phyloP scores from a whole-genome alignment of 495 filamentous ascomycete species.

The Talaromyces stipitatus region DNA sequence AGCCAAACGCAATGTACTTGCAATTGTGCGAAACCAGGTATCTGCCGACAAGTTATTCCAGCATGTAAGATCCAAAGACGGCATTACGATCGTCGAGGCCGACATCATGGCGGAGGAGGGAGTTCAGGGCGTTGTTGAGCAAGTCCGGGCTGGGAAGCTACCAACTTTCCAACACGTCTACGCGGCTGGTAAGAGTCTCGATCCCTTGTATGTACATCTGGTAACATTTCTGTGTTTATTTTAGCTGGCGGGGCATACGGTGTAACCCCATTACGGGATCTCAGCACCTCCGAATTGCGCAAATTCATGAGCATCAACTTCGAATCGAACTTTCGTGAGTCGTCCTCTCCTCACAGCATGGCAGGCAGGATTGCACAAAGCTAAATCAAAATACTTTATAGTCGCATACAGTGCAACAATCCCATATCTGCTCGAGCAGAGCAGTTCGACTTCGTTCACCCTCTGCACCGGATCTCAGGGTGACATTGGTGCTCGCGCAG shows the following conservation, averaged over 20 bases:
- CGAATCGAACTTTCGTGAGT: slow-evolving; percentile 33
- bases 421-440: slow-evolving; percentile 28
- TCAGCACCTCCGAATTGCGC: slow-evolving; percentile 18
- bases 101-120: slow-evolving; percentile 23
- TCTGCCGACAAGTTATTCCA: slow-evolving; percentile 29
- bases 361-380: neutral
- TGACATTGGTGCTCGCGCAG: slow-evolving; percentile 17
- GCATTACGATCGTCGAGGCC: slow-evolving; percentile 27
- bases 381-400: slow-evolving; percentile 6
- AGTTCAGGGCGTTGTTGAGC: slow-evolving; percentile 27
- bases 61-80: slow-evolving; percentile 21
- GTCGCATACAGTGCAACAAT: slow-evolving; percentile 33
- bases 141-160: slow-evolving; percentile 26
- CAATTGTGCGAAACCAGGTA: slow-evolving; percentile 30
- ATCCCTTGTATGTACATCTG: neutral
- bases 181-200: slow-evolving; percentile 22
- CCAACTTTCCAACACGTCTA: slow-evolving; percentile 35
- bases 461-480: slow-evolving; percentile 30
- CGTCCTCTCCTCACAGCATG: neutral
- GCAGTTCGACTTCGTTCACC: slow-evolving; percentile 25
- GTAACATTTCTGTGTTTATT: neutral
- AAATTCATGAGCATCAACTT: slow-evolving; percentile 23
- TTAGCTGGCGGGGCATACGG: slow-evolving; percentile 24
- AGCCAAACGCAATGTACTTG: slow-evolving; percentile 24
- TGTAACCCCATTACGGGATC: slow-evolving; percentile 15